Evolutionary conservation across 345 rosid species (phyloP).

Genomic region (Capsella bursapastoris): DNA sequence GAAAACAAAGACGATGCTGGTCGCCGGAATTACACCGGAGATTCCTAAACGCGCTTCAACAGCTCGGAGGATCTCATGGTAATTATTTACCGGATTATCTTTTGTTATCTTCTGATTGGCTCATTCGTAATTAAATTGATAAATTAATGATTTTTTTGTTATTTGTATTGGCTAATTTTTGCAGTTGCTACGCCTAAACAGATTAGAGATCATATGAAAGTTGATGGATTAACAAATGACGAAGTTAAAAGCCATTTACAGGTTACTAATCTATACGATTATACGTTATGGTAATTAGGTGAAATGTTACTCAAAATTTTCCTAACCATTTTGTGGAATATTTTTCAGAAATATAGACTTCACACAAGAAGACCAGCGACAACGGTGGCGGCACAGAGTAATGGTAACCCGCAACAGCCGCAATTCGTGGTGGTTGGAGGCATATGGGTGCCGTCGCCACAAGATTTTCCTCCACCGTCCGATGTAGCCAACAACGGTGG

Average conservation of each 20-base stretch:
- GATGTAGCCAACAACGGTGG: slow-evolving; percentile 42
- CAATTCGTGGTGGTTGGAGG: slow-evolving; percentile 93
- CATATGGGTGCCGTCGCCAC: slow-evolving; percentile 81
- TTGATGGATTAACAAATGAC: slow-evolving; percentile 91
- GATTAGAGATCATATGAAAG: slow-evolving; percentile 94
- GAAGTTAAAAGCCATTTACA: slow-evolving; percentile 99
- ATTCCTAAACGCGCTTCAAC: slow-evolving; percentile 84
- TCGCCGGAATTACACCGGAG: slow-evolving; percentile 92
- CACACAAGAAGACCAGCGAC: slow-evolving; percentile 82
- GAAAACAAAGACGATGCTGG: slow-evolving; percentile 93
- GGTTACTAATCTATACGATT: slow-evolving; percentile 47
- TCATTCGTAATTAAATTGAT: slow-evolving; percentile 7
- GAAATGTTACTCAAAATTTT: neutral
- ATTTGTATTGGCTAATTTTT: neutral
- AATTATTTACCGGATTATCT: neutral
- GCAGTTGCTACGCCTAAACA: slow-evolving; percentile 95
- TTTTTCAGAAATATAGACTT: slow-evolving; percentile 80
- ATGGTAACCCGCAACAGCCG: slow-evolving; percentile 58
- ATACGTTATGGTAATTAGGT: neutral
- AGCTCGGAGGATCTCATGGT: slow-evolving; percentile 96
- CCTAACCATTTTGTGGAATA: slow-evolving; percentile 8
- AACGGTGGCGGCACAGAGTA: slow-evolving; percentile 47
- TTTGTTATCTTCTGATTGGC: slow-evolving; percentile 2
- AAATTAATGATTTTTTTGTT: neutral
- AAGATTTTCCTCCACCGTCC: slow-evolving; percentile 53